Conservation (phyloP, 164 flowering plant species). For the Kingdonia uniflora region DNA sequence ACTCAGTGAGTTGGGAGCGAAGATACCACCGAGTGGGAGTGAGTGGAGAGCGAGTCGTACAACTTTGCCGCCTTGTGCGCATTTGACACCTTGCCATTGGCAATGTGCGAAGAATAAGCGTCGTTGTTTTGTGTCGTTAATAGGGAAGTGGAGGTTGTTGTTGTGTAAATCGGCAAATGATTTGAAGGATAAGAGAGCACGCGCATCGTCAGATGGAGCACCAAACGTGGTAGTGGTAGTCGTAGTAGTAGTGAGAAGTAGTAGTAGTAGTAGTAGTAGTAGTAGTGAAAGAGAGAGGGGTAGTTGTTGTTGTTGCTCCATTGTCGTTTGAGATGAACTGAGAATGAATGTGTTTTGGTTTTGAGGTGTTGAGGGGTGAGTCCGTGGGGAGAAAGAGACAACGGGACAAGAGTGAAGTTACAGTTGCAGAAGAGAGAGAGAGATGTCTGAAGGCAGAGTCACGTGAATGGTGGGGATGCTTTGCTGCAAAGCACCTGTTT, state of each 20-base stretch:
- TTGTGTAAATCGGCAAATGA: constrained; percentile 40
- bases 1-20: constrained; percentile 38
- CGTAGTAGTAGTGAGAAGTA: neutral
- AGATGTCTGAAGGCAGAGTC: no score
- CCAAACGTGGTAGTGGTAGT: neutral
- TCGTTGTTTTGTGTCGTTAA: constrained; percentile 8
- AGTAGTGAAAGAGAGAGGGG: no score
- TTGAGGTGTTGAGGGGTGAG: neutral
- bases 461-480: constrained; percentile 1
- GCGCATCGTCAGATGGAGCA: constrained; percentile 33
- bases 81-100: constrained; percentile 60
- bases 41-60: constrained; percentile 44
- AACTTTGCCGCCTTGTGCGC: constrained; percentile 32
- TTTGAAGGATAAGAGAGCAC: constrained; percentile 51
- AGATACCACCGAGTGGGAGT: constrained; percentile 35
- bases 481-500: no score
- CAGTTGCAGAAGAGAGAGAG: no score
- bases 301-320: no score
- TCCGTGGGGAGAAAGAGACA: neutral
- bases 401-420: no score
- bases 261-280: no score
- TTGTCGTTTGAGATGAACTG: neutral
- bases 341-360: neutral
- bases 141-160: constrained; percentile 38
- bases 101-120: no score